Evolutionary conservation across 1,139 yeast species (phyloP).

Genomic region (Yamadazyma buinensis): DNA sequence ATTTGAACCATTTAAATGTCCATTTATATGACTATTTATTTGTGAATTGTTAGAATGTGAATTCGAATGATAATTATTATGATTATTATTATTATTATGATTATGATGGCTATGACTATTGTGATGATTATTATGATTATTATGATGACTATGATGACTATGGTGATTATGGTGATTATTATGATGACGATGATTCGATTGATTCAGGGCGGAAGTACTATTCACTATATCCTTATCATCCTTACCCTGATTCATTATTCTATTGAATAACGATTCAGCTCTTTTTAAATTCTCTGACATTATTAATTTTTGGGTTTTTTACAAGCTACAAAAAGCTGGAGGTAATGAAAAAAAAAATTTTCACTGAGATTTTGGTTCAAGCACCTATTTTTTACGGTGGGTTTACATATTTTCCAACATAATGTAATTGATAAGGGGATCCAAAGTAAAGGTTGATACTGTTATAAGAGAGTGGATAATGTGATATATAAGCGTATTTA

Average conservation of each 20-base stretch:
- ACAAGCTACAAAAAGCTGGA: background rate
- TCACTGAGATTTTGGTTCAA: slow-evolving; percentile 6
- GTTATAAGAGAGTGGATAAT: too few species aligned
- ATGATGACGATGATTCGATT: too few species aligned
- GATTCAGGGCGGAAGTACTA: too few species aligned
- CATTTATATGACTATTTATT: slow-evolving; percentile 5
- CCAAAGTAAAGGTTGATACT: too few species aligned
- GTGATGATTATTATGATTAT: slow-evolving; percentile 2
- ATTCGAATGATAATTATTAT: slow-evolving; percentile 8
- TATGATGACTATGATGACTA: slow-evolving; percentile 4
- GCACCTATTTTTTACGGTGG: too few species aligned
- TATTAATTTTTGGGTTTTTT: too few species aligned
- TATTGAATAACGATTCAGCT: slow-evolving; percentile 47
- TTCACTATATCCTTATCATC: slow-evolving; percentile 11
- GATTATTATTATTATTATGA: slow-evolving; percentile 1
- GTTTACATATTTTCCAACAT: too few species aligned
- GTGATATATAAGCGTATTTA: too few species aligned
- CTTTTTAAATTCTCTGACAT: slow-evolving; percentile 50
- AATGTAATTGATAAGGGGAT: too few species aligned
- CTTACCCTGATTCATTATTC: slow-evolving; percentile 40
- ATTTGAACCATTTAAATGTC: slow-evolving; percentile 6
- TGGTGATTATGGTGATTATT: slow-evolving; percentile 4
- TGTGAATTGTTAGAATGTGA: slow-evolving; percentile 8
- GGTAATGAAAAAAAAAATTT: slow-evolving; percentile 4
- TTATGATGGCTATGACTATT: slow-evolving; percentile 1